Evolutionary conservation across 225 moss, liverwort and hornwort species (phyloP).

Genomic region (Polytrichum commune): DNA sequence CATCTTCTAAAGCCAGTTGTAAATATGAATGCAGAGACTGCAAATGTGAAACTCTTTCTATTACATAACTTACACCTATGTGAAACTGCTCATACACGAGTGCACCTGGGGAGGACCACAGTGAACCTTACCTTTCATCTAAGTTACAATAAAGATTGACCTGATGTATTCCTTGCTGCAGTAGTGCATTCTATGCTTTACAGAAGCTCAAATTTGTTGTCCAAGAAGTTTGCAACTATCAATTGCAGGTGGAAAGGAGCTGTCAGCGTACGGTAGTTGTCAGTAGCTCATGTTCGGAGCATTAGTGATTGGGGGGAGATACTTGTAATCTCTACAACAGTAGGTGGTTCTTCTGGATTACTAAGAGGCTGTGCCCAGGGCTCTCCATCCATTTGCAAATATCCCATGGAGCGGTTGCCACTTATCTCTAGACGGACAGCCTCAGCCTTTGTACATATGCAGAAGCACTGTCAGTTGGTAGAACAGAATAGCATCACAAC

Average conservation of each 20-base stretch:
- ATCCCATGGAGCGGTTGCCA: conserved; percentile 12
- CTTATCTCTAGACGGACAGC: conserved; percentile 20
- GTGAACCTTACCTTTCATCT: too few relatives aligned
- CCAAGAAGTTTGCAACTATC: not conserved
- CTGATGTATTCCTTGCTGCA: too few relatives aligned
- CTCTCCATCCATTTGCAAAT: conserved; percentile 24
- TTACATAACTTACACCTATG: too few relatives aligned
- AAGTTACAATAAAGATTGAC: too few relatives aligned
- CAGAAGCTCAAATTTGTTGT: too few relatives aligned
- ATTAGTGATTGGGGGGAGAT: conserved; percentile 4
- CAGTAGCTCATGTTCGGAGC: conserved; percentile 1
- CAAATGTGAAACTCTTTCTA: too few relatives aligned
- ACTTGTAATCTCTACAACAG: conserved; percentile 14
- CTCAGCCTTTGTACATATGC: not conserved
- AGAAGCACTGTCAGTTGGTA: not conserved
- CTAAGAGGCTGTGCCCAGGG: conserved; percentile 21
- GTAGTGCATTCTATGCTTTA: too few relatives aligned
- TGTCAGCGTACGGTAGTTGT: not conserved
- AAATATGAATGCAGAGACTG: too few relatives aligned
- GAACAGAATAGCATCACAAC: too few relatives aligned
- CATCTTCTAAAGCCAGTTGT: too few relatives aligned
- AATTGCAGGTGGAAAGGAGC: not conserved
- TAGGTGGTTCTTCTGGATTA: conserved; percentile 3
- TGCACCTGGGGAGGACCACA: too few relatives aligned
- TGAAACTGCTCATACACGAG: too few relatives aligned